Conservation (phyloP, 768 basidiomycete genomes). For the Crepidotus variabilis region DNA sequence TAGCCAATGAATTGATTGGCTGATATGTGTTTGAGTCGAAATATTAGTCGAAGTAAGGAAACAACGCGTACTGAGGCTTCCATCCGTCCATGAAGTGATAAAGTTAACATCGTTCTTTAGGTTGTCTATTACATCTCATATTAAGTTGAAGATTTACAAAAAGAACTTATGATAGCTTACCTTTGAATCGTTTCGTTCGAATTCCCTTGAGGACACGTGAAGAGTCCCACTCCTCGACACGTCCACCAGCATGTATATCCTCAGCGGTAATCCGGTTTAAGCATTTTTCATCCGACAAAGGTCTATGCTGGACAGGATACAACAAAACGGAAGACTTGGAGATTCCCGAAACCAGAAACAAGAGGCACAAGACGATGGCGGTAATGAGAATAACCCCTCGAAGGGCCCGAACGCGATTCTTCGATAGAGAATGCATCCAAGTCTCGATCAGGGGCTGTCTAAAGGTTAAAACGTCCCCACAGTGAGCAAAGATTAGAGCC, state of each 20-base stretch:
- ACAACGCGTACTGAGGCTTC: constrained; percentile 53
- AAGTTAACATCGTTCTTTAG: constrained; percentile 44
- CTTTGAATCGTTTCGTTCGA: constrained; percentile 18
- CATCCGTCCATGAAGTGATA: constrained; percentile 53
- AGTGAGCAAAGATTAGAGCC: too few species aligned
- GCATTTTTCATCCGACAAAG: background rate
- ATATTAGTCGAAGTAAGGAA: background rate
- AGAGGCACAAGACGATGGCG: background rate
- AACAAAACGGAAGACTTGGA: background rate
- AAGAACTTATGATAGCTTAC: too few species aligned
- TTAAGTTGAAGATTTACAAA: too few species aligned
- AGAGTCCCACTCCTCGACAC: background rate
- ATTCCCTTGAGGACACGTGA: constrained; percentile 11
- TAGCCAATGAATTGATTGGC: constrained; percentile 34
- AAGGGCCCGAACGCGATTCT: background rate
- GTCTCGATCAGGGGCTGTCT: too few species aligned
- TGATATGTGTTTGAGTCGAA: constrained; percentile 6
- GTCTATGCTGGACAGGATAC: background rate
- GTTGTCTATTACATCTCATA: constrained; percentile 18
- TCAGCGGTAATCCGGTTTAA: background rate
- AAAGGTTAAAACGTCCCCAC: too few species aligned
- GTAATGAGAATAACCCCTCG: background rate
- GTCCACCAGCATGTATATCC: background rate
- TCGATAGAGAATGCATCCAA: background rate
- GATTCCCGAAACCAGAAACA: background rate